These are phyloP conservation scores for Daldinia eschscholtzii DNA, from an alignment of 2,329 filamentous ascomycete genomes.

Conservation along the genomic window DNA sequence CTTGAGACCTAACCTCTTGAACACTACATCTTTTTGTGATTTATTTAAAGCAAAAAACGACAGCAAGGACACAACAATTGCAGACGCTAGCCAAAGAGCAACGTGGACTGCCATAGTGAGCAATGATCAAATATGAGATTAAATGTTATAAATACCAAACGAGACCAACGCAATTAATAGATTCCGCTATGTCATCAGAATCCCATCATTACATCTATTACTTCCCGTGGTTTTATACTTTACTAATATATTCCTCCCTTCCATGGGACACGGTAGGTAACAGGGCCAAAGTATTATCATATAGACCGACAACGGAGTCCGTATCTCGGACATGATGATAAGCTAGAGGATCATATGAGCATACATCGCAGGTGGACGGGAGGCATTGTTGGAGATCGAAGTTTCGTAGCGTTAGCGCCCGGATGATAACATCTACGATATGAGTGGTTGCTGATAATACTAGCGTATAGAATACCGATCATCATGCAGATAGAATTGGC, in stretches of 20 bases:
- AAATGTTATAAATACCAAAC: not conserved
- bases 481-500: conserved; percentile 33
- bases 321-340: conserved; percentile 43
- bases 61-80: conserved; percentile 42
- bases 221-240: conserved; percentile 13
- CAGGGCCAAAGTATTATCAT: conserved; percentile 2
- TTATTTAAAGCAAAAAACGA: conserved; percentile 40
- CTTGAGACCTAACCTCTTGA: conserved; percentile 42
- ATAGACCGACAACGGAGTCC: conserved; percentile 44
- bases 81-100: conserved; percentile 42
- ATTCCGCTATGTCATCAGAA: conserved; percentile 10
- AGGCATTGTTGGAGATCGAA: conserved; percentile 12
- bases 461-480: conserved; percentile 41
- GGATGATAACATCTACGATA: conserved; percentile 42
- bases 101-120: conserved; percentile 34
- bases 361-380: not conserved
- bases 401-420: conserved; percentile 31
- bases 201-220: conserved; percentile 5
- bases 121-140: conserved; percentile 1
- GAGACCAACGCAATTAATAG: not conserved
- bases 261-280: not conserved
- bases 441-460: conserved; percentile 45
- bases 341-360: conserved; percentile 32
- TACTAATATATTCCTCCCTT: conserved; percentile 24
- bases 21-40: conserved; percentile 37